Evolutionary conservation across 371 early-diverging fungal species (phyloP).

Genomic region (Mortierella sp.): DNA sequence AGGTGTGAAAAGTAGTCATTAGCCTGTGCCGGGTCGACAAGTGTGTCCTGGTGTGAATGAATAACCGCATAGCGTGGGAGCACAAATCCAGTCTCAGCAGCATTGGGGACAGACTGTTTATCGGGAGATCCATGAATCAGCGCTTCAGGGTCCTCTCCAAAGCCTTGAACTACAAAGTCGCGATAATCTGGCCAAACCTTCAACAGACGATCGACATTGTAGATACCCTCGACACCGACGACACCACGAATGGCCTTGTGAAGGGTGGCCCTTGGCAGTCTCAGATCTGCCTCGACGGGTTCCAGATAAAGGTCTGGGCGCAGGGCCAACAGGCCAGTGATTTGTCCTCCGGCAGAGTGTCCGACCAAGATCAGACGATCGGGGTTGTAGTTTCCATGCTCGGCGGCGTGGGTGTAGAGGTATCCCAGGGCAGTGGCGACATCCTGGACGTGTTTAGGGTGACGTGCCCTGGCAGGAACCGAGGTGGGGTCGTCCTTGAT

Average conservation of each 20-base stretch:
- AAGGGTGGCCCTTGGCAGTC: constrained; percentile 30
- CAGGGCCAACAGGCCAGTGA: constrained; percentile 72
- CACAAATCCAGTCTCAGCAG: background rate
- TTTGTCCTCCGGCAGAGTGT: constrained; percentile 89
- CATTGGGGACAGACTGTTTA: constrained; percentile 19
- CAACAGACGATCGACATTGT: constrained; percentile 76
- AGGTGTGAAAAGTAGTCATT: constrained; percentile 67
- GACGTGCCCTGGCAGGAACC: constrained; percentile 51
- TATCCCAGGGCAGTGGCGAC: constrained; percentile 65
- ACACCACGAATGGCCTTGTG: constrained; percentile 64
- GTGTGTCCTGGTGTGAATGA: constrained; percentile 77
- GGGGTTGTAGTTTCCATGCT: constrained; percentile 55
- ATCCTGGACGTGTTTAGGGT: constrained; percentile 75
- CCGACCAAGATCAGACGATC: constrained; percentile 74
- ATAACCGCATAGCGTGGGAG: constrained; percentile 71
- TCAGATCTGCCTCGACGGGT: constrained; percentile 25
- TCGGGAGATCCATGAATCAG: constrained; percentile 36
- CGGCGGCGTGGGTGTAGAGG: constrained; percentile 56
- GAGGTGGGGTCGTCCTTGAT: constrained; percentile 49
- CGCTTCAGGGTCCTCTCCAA: constrained; percentile 57
- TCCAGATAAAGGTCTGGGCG: constrained; percentile 61
- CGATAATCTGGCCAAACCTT: constrained; percentile 74
- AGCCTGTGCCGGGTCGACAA: constrained; percentile 73
- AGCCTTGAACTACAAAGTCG: constrained; percentile 80
- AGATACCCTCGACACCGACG: constrained; percentile 86